Base-by-base conservation (phyloP, 2,329 filamentous ascomycete species). In the Aspergillus novoparasiticus region DNA sequence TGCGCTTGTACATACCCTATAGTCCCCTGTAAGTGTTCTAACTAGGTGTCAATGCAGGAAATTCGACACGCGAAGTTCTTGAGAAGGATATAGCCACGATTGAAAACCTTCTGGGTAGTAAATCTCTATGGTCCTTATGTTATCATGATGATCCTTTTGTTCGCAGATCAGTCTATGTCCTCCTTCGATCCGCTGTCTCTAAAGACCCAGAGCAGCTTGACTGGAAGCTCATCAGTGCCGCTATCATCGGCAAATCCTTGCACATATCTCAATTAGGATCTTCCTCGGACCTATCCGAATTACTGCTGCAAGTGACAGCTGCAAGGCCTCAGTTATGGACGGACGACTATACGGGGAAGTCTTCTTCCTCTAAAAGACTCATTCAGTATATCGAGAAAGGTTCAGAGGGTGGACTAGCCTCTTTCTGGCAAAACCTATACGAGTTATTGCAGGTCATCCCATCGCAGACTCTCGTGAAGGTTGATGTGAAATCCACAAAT, bases 371-470 rank as follows among this genome's bases (percentile, higher is more conserved):
- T 64, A 86, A 82, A 64, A 79, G 89, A 26, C 77, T 99, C 4
- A 85, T 86, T 57, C 82, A 87, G 10, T 95, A 96, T 69, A 81
- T 98, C 8, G 89, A 91, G 65, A 91, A 89, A 70, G 94, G 95
- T 3, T 96, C 94, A 0, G 92, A 97, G 72, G 87, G 88, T n/a
- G 90, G 90, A 3, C 82, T 87, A 0, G 79, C 84, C 4, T 85
- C 84, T 11, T 97, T 89, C 73, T 99, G 95, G 95, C 78, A 83
- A 30, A 86, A 85, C 19, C 75, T 96, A 36, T 82, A 85, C 45
- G 80, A 83, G 34, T 78, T 98, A 0, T 74, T 97, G 57, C 75
- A 78, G 28, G 74, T 74, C 8, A 69, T 91, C 14, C 89, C 89
- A 5, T 63, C 73, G 6, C 80, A 85, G 26, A 75, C 88, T 56